Conservation (phyloP, 2,329 filamentous ascomycete species). For the Penicillium sp. region DNA sequence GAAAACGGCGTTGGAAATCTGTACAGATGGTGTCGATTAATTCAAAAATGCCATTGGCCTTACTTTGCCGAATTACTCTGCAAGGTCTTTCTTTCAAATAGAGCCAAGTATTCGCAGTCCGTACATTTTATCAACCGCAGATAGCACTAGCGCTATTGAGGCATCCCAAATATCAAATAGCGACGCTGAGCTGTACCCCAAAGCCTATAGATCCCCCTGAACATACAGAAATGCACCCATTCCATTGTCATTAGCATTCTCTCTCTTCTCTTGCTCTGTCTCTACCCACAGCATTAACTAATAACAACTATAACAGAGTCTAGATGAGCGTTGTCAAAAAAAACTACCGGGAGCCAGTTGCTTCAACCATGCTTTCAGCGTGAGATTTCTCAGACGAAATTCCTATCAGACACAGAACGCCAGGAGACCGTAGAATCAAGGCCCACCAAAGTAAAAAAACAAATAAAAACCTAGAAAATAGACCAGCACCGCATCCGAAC, state of each 20-base stretch:
- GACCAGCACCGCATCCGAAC: slow-evolving; percentile 6
- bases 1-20: neutral
- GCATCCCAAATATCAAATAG: neutral
- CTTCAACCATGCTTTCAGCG: slow-evolving; percentile 6
- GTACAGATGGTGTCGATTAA: slow-evolving; percentile 3
- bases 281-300: too few species aligned
- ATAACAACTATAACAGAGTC: neutral
- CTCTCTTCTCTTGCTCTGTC: neutral
- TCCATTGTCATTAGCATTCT: neutral
- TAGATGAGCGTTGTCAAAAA: too few species aligned
- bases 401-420: slow-evolving; percentile 4
- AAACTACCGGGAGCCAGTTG: neutral
- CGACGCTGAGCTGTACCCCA: neutral
- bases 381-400: neutral
- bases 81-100: neutral
- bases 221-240: neutral
- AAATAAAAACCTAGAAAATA: neutral
- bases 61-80: neutral
- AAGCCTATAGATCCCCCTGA: neutral
- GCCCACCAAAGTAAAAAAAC: neutral
- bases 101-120: neutral
- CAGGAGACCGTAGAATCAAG: slow-evolving; percentile 2
- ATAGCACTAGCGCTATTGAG: neutral
- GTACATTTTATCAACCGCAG: neutral
- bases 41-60: neutral